Percentiles rank a stretch among this genome's conserved stretches.
Conservation (phyloP, 2,329 filamentous ascomycete species). For the Magnaporthales sp. region DNA sequence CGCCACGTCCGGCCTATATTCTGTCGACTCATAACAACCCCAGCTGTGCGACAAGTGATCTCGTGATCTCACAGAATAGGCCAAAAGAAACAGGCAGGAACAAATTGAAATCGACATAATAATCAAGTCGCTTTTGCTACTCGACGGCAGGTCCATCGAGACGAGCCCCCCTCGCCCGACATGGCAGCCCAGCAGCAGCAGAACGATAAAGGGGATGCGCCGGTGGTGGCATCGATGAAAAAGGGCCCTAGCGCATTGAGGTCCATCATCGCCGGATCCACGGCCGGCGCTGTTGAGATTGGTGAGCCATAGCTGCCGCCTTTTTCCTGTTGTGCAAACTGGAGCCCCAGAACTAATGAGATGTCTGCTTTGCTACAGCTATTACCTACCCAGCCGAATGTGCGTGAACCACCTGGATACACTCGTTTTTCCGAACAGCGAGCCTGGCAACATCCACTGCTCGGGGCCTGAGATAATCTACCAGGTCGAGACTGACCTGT, state of each 20-base stretch:
- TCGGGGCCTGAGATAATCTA: not conserved
- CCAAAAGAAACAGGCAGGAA: not conserved
- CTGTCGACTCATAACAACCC: not conserved
- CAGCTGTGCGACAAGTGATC: not conserved
- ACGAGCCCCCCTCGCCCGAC: not conserved
- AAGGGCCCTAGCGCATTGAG: constrained; percentile 69
- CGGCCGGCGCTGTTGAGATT: constrained; percentile 93
- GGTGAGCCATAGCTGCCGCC: constrained; percentile 36
- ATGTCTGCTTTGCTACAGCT: constrained; percentile 28
- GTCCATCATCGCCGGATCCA: constrained; percentile 84
- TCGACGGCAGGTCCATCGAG: not conserved
- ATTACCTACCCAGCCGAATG: constrained; percentile 95
- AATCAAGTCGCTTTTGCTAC: not conserved
- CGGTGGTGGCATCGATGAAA: constrained; percentile 19
- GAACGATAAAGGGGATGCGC: not conserved
- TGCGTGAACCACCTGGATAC: constrained; percentile 31
- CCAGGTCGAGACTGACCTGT: not conserved
- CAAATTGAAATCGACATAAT: not conserved
- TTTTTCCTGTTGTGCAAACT: not conserved
- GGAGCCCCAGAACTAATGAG: not conserved
- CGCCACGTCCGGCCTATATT: not conserved
- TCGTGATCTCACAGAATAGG: not conserved
- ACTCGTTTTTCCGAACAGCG: not conserved
- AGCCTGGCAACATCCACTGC: not conserved
- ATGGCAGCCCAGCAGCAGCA: constrained; percentile 4